Conservation (phyloP, 2,329 filamentous ascomycete species). For the Apiospora marii region DNA sequence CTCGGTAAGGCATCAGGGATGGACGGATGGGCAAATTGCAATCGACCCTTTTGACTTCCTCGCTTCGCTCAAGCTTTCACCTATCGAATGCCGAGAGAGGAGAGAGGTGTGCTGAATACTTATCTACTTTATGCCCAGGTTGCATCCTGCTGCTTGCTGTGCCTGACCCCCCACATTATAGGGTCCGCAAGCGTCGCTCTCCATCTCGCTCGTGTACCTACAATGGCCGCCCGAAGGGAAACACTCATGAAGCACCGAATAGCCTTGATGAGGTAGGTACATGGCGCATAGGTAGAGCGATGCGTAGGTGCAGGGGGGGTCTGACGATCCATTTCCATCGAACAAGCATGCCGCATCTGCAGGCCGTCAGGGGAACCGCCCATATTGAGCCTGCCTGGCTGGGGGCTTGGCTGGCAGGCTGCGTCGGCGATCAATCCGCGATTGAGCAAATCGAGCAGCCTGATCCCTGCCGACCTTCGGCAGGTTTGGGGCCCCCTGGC, state of each 20-base stretch:
- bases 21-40: neutral
- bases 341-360: neutral
- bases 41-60: neutral
- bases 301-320: neutral
- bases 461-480: neutral
- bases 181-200: neutral
- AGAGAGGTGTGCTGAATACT: neutral
- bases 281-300: neutral
- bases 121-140: neutral
- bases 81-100: neutral
- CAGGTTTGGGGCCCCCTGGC: neutral
- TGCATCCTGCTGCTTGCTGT: neutral
- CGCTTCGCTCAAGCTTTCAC: neutral
- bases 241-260: slow-evolving; percentile 6
- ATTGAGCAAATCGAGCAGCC: neutral
- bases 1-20: neutral
- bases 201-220: neutral
- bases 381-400: neutral
- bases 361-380: neutral
- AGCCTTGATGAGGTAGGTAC: slow-evolving; percentile 1
- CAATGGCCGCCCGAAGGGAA: neutral
- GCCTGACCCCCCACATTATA: neutral
- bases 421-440: slow-evolving; percentile 1
- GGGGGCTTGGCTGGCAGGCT: neutral
- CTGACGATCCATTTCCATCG: neutral